Percentiles rank a stretch among this genome's conserved stretches.
These are phyloP conservation scores for Candida palmyrensis DNA, from an alignment of 805 yeast genomes.

Conservation along the genomic window DNA sequence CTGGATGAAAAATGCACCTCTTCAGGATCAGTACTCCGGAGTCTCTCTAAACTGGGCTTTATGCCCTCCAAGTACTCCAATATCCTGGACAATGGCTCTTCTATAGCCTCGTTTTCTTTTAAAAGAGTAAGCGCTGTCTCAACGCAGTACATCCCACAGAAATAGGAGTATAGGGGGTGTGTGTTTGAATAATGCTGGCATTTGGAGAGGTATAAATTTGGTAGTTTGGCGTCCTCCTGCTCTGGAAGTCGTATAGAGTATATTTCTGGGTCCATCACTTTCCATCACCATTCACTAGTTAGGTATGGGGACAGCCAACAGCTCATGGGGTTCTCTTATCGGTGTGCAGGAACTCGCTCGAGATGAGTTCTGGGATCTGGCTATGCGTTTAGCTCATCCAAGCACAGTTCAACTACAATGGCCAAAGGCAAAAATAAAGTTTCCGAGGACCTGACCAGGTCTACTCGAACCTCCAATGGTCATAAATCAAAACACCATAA, in stretches of 20 bases:
- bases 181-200: conserved; percentile 4
- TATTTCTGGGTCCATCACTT: no score
- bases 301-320: no score
- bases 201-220: conserved; percentile 1
- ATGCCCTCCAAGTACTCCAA: conserved; percentile 3
- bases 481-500: conserved; percentile 53
- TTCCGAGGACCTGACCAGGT: conserved; percentile 31
- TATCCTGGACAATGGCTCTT: not conserved
- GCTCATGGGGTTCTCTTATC: no score
- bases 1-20: not conserved
- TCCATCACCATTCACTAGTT: no score
- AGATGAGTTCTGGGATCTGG: no score
- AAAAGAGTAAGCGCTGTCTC: conserved; percentile 1
- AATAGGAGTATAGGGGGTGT: conserved; percentile 3
- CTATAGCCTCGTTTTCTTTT: not conserved
- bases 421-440: conserved; percentile 54
- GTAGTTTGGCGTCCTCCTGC: not conserved
- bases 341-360: no score
- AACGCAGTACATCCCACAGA: conserved; percentile 1
- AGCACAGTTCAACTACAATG: no score
- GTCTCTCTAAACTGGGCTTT: not conserved
- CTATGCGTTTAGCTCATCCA: no score
- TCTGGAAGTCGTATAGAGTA: conserved; percentile 1
- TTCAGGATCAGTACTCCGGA: no score
- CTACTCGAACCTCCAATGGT: conserved; percentile 45